Base-by-base conservation (phyloP, 495 filamentous ascomycete species). In the Paragyromitra xinjiangensis region DNA sequence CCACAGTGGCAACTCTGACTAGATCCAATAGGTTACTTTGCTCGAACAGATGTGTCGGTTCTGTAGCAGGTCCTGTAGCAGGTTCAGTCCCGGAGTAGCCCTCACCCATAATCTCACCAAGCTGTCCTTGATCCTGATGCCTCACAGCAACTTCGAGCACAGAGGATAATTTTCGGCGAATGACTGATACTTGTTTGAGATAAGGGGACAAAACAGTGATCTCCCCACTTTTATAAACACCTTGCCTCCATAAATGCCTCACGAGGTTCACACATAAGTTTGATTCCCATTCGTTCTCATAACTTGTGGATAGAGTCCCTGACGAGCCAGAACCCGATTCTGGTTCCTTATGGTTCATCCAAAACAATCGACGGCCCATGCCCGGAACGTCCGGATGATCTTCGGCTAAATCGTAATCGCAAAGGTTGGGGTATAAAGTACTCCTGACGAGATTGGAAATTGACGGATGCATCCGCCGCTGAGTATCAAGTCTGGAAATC, bases 201-300 rank as follows among this genome's bases (percentile, higher is more conserved):
- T 94, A 94, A 0, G 92, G 93, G 1, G 93, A 94, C 0, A 96
- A 76, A 8, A 97, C 89, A 2, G 93, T 92, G 81, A 97, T 94
- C 63, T 96, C 92, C 0, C 86, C 85, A 2, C 78, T 74, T 58
- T 78, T 78, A 76, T 95, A 95, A 1, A 78, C 79, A 3, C 92
- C 91, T 78, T 96, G 93, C 1, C 85, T 84, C n/a, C 93, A 84
- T 8, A 97, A 86, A 82, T 97, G 92, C 2, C 86, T 86, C 2
- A 95, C 90, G 0, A 96, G 83, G 9, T 89, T 85, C 48, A 86
- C 84, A 0, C 87, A 86, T 87, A 95, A 89, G 0, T 90, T 85
- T 3, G 93, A 84, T 81, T 97, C 93, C 55, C 85, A 89, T 5
- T 85, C 83, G 80, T 95, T 95, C 58, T 87, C 89, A 40, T 90